Evolutionary conservation across 192 early-diverging fungal genomes (phyloP), one percentile per base, ranked within the genome.

Genomic region (Spizellomyces sp.): DNA sequence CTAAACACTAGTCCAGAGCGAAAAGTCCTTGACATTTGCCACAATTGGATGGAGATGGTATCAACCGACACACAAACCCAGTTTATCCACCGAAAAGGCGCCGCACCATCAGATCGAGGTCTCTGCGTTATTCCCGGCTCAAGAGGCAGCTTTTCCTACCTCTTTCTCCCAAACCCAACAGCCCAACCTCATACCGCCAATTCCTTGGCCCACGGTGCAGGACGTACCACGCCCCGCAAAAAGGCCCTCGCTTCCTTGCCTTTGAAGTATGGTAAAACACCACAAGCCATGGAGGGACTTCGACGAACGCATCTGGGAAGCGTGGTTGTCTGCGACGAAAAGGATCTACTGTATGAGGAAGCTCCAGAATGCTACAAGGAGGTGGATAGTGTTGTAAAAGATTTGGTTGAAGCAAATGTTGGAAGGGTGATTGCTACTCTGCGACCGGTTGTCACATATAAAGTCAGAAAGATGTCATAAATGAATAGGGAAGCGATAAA

Each of bases 321-420:
- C 12, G 77, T 69, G 17, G 86, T 88, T 44, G 79, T 87, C 43
- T 87, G 86, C 72, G 84, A 87, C 5, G 86, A 87, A 45, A 64
- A 75, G 5, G 67, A 79, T 54, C 56, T 88, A 21, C 58, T 88
- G 45, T 87, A 70, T 61, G 87, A 88, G 57, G 87, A 88, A 45
- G 80, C 84, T 15, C 86, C 87, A 3, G 80, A 78, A 19, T 84
- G 84, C 47, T 88, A 88, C 78, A 88, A 88, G 62, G 78, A 88
- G 36, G 85, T 88, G 41, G 76, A 77, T 7, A 76, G 75, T 52
- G 80, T 88, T 9, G 75, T 88, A 43, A 59, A 74, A 6, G 87
- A 88, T 65, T 70, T 86, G 17, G 75, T 61, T 5, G 77, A 61
- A n/a, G 17, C 17, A 2, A 19, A 74, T 4, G 67, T 86, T 63